Conservation (phyloP, 2,329 filamentous ascomycete genomes). For the Cladobotryum protrusum region DNA sequence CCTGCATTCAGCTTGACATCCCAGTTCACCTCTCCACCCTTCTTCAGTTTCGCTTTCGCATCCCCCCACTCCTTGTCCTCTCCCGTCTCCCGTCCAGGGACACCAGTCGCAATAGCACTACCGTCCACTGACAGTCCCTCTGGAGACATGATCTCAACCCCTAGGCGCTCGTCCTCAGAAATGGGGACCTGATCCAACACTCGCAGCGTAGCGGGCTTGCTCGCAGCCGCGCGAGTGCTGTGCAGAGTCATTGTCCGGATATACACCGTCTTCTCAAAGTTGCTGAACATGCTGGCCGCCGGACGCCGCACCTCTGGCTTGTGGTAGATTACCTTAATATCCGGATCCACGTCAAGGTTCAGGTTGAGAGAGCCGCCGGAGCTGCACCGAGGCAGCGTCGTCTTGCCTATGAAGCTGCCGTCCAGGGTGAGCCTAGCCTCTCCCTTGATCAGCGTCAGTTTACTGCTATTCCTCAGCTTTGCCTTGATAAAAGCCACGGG, state of each 20-base stretch:
- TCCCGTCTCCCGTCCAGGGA: slow-evolving; percentile 21
- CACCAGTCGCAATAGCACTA: slow-evolving; percentile 30
- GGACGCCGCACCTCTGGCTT: slow-evolving; percentile 48
- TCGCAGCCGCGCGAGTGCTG: slow-evolving; percentile 40
- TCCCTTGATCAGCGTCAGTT: slow-evolving; percentile 50
- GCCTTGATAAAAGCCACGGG: slow-evolving; percentile 55
- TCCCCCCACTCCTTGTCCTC: slow-evolving; percentile 44
- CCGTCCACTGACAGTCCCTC: slow-evolving; percentile 38
- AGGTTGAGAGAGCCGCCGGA: slow-evolving; percentile 48
- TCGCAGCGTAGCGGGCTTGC: slow-evolving; percentile 38
- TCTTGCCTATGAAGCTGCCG: slow-evolving; percentile 54
- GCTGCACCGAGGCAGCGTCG: slow-evolving; percentile 48
- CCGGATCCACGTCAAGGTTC: slow-evolving; percentile 54
- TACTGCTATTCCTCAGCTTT: slow-evolving; percentile 49
- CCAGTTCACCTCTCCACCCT: slow-evolving; percentile 54
- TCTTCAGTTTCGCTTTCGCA: slow-evolving; percentile 47
- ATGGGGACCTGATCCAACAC: slow-evolving; percentile 57
- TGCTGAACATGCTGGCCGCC: slow-evolving; percentile 46
- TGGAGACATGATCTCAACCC: slow-evolving; percentile 46
- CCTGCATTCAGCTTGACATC: slow-evolving; percentile 52
- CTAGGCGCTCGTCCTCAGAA: slow-evolving; percentile 53
- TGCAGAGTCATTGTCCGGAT: slow-evolving; percentile 42
- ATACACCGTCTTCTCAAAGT: slow-evolving; percentile 47
- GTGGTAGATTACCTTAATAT: slow-evolving; percentile 48
- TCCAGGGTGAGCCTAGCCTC: slow-evolving; percentile 55